Evolutionary conservation across 768 basidiomycete genomes (phyloP), one percentile per base, ranked within the genome.

Genomic region (Tulasnella sp.): DNA sequence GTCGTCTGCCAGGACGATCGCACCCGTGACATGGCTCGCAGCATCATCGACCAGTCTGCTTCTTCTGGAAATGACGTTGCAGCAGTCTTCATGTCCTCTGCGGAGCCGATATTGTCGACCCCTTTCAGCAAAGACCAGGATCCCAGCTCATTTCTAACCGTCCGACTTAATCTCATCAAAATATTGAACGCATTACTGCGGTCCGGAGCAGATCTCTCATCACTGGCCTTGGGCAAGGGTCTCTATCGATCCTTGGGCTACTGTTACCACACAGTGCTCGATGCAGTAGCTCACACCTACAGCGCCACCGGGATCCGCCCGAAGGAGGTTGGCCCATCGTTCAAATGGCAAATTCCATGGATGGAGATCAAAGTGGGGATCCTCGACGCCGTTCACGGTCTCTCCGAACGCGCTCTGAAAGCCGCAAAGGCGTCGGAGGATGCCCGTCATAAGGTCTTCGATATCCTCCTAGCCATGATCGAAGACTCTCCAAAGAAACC

Each of bases 291-390:
- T 0, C 85, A 85, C 20, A 88, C 89, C 0, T 92, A 93, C 76
- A 91, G 92, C 0, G 90, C 91, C 16, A 80, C 88, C 86, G 40
- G 79, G 82, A 37, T 75, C 82, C 40, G 73, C 35, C 75, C 83
- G 32, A 79, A 84, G 77, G 82, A 85, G 42, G 35, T 40, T 39
- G 77, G 46, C 5, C 37, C 44, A 5, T 83, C 86, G 20, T 89
- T 90, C 80, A 88, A 92, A 73, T 94, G 92, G 92, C 90, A 92
- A 80, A 85, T 85, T 18, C 86, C 92, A 70, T 92, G 91, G 88
- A 85, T 93, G 7, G 88, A 90, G 77, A 90, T 91, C 2, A 94
- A 94, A 84, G 90, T 92, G 10, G 88, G 89, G 29, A 84, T 93
- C 35, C 83, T 94, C 26, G 93, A 94, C 80, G 82, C 87, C 3